Percentiles rank a stretch among this genome's conserved stretches.
phyloP scores from a whole-genome alignment of 345 rosid species.

The Arabis alpina region DNA sequence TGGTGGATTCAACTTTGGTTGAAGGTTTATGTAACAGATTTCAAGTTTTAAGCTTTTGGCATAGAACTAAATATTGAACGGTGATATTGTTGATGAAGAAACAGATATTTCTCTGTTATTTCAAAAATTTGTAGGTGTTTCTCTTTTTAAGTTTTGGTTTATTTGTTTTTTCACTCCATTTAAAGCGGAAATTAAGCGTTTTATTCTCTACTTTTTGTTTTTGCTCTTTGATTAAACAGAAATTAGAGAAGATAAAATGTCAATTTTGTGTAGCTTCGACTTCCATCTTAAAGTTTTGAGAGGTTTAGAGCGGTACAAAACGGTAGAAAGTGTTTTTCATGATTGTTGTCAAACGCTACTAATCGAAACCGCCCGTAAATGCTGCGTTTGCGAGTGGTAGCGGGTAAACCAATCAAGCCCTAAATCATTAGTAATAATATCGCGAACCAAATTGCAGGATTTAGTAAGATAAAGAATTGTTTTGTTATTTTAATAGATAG shows the following conservation, averaged over 20 bases:
- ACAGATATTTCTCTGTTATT: not conserved
- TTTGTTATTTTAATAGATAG: not conserved
- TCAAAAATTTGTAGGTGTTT: not conserved
- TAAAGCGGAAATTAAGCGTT: no score
- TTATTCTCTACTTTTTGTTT: not conserved
- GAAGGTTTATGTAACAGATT: constrained; percentile 8
- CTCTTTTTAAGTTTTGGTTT: not conserved
- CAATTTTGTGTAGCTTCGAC: no score
- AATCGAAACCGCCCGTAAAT: no score
- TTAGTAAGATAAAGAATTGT: not conserved
- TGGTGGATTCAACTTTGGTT: constrained; percentile 78
- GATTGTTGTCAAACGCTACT: no score
- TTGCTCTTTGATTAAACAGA: no score
- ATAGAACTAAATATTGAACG: no score
- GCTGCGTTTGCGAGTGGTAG: no score
- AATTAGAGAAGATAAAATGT: no score
- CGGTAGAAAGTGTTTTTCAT: no score
- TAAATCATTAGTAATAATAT: not conserved
- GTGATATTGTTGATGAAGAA: not conserved
- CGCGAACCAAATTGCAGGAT: not conserved
- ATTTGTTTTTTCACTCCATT: not conserved
- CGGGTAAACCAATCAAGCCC: no score
- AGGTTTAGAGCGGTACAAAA: no score
- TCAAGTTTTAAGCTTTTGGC: not conserved
- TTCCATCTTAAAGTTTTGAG: no score